Conservation (phyloP, 2,329 filamentous ascomycete species). For the Hypoxylon sp. region DNA sequence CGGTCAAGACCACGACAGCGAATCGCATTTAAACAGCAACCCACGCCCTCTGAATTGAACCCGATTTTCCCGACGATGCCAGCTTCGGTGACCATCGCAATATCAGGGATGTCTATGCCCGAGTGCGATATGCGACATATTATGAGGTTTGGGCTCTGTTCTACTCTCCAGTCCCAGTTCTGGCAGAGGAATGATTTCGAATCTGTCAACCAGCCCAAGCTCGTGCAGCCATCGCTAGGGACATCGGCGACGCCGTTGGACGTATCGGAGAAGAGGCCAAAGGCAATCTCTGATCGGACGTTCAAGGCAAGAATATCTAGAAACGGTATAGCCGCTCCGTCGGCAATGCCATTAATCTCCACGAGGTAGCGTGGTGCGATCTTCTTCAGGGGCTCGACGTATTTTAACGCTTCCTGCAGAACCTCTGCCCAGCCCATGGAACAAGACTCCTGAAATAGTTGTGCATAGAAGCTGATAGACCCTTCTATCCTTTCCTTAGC, state of each 20-base stretch:
- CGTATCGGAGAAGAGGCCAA: conserved; percentile 64
- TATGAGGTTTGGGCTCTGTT: conserved; percentile 66
- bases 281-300: conserved; percentile 69
- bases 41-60: conserved; percentile 71
- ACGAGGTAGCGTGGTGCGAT: conserved; percentile 56
- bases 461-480: conserved; percentile 57
- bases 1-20: conserved; percentile 68
- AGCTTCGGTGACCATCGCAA: conserved; percentile 71
- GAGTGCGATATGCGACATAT: conserved; percentile 61
- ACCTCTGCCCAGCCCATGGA: conserved; percentile 55
- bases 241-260: conserved; percentile 28
- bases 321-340: conserved; percentile 62
- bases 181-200: conserved; percentile 62
- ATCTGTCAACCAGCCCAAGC: conserved; percentile 61
- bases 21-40: conserved; percentile 74
- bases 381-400: conserved; percentile 60
- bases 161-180: conserved; percentile 73
- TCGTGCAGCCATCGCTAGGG: conserved; percentile 69
- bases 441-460: conserved; percentile 55
- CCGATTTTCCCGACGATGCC: conserved; percentile 77
- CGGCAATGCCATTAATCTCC: conserved; percentile 68
- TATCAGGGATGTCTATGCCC: conserved; percentile 58
- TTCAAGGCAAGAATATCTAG: conserved; percentile 71
- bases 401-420: conserved; percentile 59
- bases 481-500: conserved; percentile 53